phyloP scores from a whole-genome alignment of 306 rosid genomes.

The Begonia masoniana region DNA sequence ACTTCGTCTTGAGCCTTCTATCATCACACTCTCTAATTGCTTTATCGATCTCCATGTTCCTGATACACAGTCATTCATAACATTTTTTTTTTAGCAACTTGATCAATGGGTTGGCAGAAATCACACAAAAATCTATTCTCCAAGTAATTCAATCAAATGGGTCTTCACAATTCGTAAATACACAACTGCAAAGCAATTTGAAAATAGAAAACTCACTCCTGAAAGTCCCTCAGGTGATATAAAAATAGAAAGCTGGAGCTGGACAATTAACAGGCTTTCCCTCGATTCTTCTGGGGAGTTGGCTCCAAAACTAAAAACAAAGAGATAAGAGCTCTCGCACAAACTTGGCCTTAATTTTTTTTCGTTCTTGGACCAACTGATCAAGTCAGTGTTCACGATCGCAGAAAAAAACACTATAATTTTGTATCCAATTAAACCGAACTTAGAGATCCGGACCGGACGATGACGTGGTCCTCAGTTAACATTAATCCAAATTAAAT shows the following conservation, averaged over 20 bases:
- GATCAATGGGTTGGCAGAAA: neutral
- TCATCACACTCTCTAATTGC: constrained; percentile 73
- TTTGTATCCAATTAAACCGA: neutral
- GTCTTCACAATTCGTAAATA: constrained; percentile 2
- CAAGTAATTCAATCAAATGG: constrained; percentile 15
- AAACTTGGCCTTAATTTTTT: too few relatives aligned
- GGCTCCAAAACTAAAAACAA: too few relatives aligned
- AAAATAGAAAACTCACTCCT: constrained; percentile 10
- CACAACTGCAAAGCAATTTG: neutral
- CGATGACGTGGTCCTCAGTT: neutral
- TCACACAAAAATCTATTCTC: neutral
- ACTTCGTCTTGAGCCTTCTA: constrained; percentile 87
- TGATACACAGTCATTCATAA: too few relatives aligned
- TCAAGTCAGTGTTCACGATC: too few relatives aligned
- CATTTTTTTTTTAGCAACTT: too few relatives aligned
- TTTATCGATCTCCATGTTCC: constrained; percentile 80
- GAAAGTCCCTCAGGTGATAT: neutral
- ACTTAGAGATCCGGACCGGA: neutral
- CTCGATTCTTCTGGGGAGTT: too few relatives aligned
- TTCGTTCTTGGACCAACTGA: too few relatives aligned
- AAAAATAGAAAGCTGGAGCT: too few relatives aligned
- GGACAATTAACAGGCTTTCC: too few relatives aligned
- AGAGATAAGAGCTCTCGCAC: too few relatives aligned
- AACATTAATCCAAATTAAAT: neutral
- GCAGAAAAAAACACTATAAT: neutral